Base-by-base conservation (phyloP, 345 rosid species). In the Excoecaria agallocha region DNA sequence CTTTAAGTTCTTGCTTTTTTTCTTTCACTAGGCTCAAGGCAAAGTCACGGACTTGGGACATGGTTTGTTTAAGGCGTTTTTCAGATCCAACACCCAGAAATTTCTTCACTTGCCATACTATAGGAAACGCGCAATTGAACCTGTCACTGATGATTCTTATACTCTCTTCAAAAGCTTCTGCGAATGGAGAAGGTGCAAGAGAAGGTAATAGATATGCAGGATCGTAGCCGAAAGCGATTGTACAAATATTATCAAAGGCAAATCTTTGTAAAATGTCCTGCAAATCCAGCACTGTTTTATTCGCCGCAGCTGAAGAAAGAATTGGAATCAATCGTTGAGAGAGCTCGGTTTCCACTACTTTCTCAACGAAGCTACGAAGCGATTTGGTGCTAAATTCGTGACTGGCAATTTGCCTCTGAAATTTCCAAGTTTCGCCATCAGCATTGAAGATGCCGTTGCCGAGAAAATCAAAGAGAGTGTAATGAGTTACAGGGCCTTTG, bases 401-500 rank as follows among this genome's bases (percentile, higher is more conserved):
- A 74, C 97, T 93, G 0, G 93, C 81, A 76, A 89, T 84, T 74
- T 89, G 89, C 63, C 97, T 84, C 77, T 93, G 95, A 70, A 84
- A 77, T 82, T 82, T 88, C 97, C 92, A 91, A 43, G 82, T 72
- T 0, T 82, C 88, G 2, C 90, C 96, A 45, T 93, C 87, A 1
- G 81, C 77, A 68, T 87, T 91, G 69, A 93, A 90, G 64, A 91
- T 90, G n/a, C 98, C 97, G 4, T 80, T 72, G 56, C 98, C 93
- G 1, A 91, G 90, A 68, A 93, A 77, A 83, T 90, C 95, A 3
- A 66, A 82, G 15, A 90, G 87, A 19, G 51, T 4, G 5, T 52
- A 9, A 20, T 70, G 79, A 19, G 76, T 66, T 2, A 67, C 39
- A 3, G 51, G 76, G 3, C 93, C 97, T 82, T 89, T 93, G 0